Evolutionary conservation across 2,329 filamentous ascomycete genomes (phyloP).

Genomic region (Rhynchosporium graminicola): DNA sequence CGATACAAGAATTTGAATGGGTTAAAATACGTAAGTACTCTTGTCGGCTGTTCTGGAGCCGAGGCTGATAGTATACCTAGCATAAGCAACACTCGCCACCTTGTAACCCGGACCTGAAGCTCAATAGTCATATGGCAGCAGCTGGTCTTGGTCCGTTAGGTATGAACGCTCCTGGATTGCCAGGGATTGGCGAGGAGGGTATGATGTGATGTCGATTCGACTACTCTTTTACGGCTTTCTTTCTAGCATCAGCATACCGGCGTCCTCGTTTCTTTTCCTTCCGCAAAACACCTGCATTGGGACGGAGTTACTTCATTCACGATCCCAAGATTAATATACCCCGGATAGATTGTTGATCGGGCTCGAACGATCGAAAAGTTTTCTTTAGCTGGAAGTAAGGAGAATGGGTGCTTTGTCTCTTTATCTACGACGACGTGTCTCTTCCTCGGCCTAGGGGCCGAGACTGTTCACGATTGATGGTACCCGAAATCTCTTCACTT

Average conservation of each 20-base stretch:
- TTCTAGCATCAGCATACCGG: slow-evolving; percentile 24
- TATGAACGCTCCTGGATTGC: slow-evolving; percentile 47
- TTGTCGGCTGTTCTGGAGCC: slow-evolving; percentile 1
- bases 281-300: slow-evolving; percentile 35
- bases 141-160: slow-evolving; percentile 37
- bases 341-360: slow-evolving; percentile 39
- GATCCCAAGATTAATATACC: slow-evolving; percentile 37
- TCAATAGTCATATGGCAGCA: slow-evolving; percentile 41
- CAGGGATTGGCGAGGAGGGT: slow-evolving; percentile 57
- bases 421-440: slow-evolving; percentile 15
- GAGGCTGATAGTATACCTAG: slow-evolving; percentile 47
- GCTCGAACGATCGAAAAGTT: slow-evolving; percentile 23
- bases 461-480: slow-evolving; percentile 15
- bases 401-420: slow-evolving; percentile 23
- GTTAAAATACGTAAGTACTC: slow-evolving; percentile 77
- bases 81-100: slow-evolving; percentile 81
- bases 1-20: slow-evolving; percentile 99
- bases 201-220: slow-evolving; percentile 38
- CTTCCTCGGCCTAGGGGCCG: slow-evolving; percentile 4
- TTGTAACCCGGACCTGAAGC: slow-evolving; percentile 80
- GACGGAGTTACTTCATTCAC: slow-evolving; percentile 34
- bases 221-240: slow-evolving; percentile 22
- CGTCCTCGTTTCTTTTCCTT: slow-evolving; percentile 24
- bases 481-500: slow-evolving; percentile 8
- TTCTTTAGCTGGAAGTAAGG: slow-evolving; percentile 30